Evolutionary conservation across 352 stramenopile genomes (phyloP).

Genomic region (Pythium dissotocum): DNA sequence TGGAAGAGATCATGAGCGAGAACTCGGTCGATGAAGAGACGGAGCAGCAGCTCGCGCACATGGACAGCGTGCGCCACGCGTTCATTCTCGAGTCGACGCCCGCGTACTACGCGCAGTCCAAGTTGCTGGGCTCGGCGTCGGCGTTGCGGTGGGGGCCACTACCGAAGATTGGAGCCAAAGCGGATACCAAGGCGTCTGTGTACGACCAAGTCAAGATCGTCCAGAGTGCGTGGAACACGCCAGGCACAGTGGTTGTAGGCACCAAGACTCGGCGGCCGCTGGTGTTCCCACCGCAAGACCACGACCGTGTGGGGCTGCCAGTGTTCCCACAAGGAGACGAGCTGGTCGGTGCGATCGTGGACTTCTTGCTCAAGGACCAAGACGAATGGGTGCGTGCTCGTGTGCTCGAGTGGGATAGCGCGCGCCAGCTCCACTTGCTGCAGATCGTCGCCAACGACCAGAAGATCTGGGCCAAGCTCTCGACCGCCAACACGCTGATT

Average conservation of each 20-base stretch:
- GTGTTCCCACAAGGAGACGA: slow-evolving; percentile 49
- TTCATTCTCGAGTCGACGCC: slow-evolving; percentile 82
- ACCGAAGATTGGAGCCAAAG: slow-evolving; percentile 17
- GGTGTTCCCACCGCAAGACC: slow-evolving; percentile 44
- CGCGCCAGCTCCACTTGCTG: slow-evolving; percentile 68
- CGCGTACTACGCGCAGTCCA: slow-evolving; percentile 50
- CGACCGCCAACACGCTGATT: slow-evolving; percentile 61
- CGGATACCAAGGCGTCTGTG: slow-evolving; percentile 31
- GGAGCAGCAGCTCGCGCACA: slow-evolving; percentile 30
- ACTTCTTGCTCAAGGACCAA: slow-evolving; percentile 67
- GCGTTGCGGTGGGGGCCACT: slow-evolving; percentile 34
- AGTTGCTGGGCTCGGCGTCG: slow-evolving; percentile 45
- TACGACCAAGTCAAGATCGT: slow-evolving; percentile 40
- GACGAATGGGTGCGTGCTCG: slow-evolving; percentile 71
- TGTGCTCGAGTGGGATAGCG: slow-evolving; percentile 67
- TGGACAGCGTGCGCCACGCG: slow-evolving; percentile 48
- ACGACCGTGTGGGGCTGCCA: slow-evolving; percentile 47
- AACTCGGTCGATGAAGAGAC: slow-evolving; percentile 44
- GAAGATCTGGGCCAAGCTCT: slow-evolving; percentile 61
- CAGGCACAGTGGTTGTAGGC: slow-evolving; percentile 43
- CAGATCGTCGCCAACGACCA: slow-evolving; percentile 57
- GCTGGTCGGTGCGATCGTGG: slow-evolving; percentile 69
- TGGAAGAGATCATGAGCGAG: slow-evolving; percentile 85
- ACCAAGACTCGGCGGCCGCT: slow-evolving; percentile 45
- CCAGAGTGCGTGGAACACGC: slow-evolving; percentile 38